Base-by-base conservation (phyloP, 2,329 filamentous ascomycete genomes). In the Alternaria sp. region DNA sequence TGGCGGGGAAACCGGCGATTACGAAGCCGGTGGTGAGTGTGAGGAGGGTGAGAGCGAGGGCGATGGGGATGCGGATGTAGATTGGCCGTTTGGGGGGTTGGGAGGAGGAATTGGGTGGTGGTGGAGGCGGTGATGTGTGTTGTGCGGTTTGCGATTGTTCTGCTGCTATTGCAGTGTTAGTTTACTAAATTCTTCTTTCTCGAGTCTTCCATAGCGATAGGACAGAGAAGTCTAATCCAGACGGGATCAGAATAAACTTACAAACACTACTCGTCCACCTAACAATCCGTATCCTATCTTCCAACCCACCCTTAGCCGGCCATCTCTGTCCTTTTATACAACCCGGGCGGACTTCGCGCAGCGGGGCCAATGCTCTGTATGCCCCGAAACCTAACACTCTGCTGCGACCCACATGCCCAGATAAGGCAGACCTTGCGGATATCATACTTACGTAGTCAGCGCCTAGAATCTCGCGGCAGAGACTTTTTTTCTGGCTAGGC, bases 1-100 rank as follows among this genome's bases (percentile, higher is more conserved):
- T 70, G 36, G 85, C 85, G 40, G 87, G 87, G 11, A 82, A 80
- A 67, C 84, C 82, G 56, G 86, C 83, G 83, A 90, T 88, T 67
- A 81, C 77, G 82, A 90, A 86, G 67, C 88, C 88, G 63, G 87
- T 57, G 36, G 82, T 80, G 63, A 87, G 80, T 59, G 81, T 80
- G 66, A 85, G 59, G 71, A 86, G 72, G 30, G 82, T 81, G 63
- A 85, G 73, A 61, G 83, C 79, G 55, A 85, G 82, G 67, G 82
- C 78, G 52, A 85, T 65, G 46, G 84, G 72, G 32, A 84, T 80
- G 40, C 81, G 80, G 59, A 73, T 63, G 63, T 67, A 69, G 47
- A 75, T 65, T 5, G 74, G 73, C 23, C 66, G 63, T 63, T 65
- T 70, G 28, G 63, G 36, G 8, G 53, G 36, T 53, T 52, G 49